Conservation (phyloP, 441 rosid genomes). For the Codiaeum variegatum region DNA sequence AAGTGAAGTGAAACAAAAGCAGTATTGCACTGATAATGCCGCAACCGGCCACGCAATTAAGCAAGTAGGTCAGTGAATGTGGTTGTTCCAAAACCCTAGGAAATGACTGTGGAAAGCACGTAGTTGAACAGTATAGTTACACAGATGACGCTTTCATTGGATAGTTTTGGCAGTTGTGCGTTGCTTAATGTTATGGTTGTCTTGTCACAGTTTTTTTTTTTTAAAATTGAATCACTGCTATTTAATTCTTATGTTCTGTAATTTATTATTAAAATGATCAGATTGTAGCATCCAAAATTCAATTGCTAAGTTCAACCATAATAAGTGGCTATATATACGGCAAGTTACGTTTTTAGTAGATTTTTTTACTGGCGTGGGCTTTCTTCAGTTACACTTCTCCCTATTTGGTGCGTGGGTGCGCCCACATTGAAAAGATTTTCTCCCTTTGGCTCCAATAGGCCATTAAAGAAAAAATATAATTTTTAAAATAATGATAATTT, state of each 20-base stretch:
- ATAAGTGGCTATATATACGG: constrained; percentile 7
- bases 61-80: constrained; percentile 7
- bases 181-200: constrained; percentile 9
- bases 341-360: neutral
- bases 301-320: constrained; percentile 15
- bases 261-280: constrained; percentile 22
- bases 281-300: constrained; percentile 19
- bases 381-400: neutral
- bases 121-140: constrained; percentile 13
- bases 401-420: no score
- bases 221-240: no score
- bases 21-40: constrained; percentile 1
- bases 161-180: constrained; percentile 25
- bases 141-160: constrained; percentile 17
- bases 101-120: constrained; percentile 18
- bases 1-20: constrained; percentile 17
- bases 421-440: no score
- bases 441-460: no score
- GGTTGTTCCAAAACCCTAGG: constrained; percentile 15
- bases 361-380: neutral
- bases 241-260: constrained; percentile 19
- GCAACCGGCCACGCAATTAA: constrained; percentile 12
- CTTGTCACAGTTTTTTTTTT: no score
- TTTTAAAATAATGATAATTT: no score
- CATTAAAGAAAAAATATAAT: no score